Conservation (phyloP, 2,329 filamentous ascomycete genomes). For the Ciborinia camelliae region DNA sequence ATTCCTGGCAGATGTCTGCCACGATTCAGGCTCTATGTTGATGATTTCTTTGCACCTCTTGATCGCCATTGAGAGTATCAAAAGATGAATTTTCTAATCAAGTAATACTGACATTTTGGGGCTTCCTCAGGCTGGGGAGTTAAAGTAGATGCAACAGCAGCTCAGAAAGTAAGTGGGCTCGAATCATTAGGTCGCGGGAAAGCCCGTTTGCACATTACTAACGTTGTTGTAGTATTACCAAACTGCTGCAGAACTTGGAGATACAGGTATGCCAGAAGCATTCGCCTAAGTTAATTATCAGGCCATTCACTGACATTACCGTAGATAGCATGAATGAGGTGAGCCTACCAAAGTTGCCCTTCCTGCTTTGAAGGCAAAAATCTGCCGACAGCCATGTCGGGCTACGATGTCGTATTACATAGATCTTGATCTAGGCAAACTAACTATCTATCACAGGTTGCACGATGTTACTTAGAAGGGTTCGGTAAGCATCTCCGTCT, state of each 20-base stretch:
- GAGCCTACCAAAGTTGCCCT: slow-evolving; percentile 13
- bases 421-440: slow-evolving; percentile 18
- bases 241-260: slow-evolving; percentile 92
- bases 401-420: slow-evolving; percentile 6
- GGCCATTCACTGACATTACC: slow-evolving; percentile 31
- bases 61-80: background rate
- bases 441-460: slow-evolving; percentile 39
- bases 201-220: slow-evolving; percentile 28
- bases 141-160: slow-evolving; percentile 78
- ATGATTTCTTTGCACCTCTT: background rate
- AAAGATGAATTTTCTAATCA: slow-evolving; percentile 5
- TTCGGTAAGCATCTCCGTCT: slow-evolving; percentile 55
- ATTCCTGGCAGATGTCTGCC: slow-evolving; percentile 15
- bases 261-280: slow-evolving; percentile 58
- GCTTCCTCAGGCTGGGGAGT: slow-evolving; percentile 66
- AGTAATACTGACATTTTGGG: slow-evolving; percentile 18
- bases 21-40: slow-evolving; percentile 4
- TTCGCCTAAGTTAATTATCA: slow-evolving; percentile 21
- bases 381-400: slow-evolving; percentile 4
- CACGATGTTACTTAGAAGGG: slow-evolving; percentile 95
- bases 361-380: background rate
- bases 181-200: slow-evolving; percentile 29
- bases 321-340: slow-evolving; percentile 95
- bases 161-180: slow-evolving; percentile 57
- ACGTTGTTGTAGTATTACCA: slow-evolving; percentile 76